Conservation (phyloP, 148 eudicot species). For the Limonium bicolor region DNA sequence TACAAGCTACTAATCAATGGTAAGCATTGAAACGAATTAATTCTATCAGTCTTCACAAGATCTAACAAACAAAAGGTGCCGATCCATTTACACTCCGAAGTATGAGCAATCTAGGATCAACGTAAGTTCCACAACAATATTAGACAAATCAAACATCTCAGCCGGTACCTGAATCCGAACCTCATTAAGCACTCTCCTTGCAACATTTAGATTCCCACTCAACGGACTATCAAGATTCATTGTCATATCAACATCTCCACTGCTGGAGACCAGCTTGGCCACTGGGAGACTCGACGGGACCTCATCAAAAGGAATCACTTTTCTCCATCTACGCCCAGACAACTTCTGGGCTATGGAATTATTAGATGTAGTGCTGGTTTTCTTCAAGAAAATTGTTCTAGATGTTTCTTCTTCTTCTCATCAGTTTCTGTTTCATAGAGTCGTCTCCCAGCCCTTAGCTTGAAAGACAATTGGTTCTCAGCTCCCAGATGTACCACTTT, state of each 20-base stretch:
- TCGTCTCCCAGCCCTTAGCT: constrained; percentile 66
- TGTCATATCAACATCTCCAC: constrained; percentile 36
- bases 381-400: constrained; percentile 10
- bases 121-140: constrained; percentile 85
- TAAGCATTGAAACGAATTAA: no score
- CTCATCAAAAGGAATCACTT: constrained; percentile 55
- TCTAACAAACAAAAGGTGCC: constrained; percentile 65
- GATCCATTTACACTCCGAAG: constrained; percentile 78
- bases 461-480: constrained; percentile 28
- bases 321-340: constrained; percentile 61
- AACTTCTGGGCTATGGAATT: constrained; percentile 32
- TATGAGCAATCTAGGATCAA: constrained; percentile 69
- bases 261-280: constrained; percentile 45
- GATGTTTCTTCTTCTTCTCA: constrained; percentile 30
- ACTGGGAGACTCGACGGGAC: constrained; percentile 88
- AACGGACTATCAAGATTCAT: constrained; percentile 46
- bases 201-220: constrained; percentile 26
- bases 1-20: not conserved
- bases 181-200: constrained; percentile 39
- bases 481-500: constrained; percentile 46
- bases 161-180: constrained; percentile 69
- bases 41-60: constrained; percentile 21
- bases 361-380: constrained; percentile 12
- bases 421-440: constrained; percentile 49
- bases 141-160: constrained; percentile 82